Percentiles rank a stretch among this genome's conserved stretches.
Conservation (phyloP, 129 eudicot genomes). For the Saposhnikovia divaricata region DNA sequence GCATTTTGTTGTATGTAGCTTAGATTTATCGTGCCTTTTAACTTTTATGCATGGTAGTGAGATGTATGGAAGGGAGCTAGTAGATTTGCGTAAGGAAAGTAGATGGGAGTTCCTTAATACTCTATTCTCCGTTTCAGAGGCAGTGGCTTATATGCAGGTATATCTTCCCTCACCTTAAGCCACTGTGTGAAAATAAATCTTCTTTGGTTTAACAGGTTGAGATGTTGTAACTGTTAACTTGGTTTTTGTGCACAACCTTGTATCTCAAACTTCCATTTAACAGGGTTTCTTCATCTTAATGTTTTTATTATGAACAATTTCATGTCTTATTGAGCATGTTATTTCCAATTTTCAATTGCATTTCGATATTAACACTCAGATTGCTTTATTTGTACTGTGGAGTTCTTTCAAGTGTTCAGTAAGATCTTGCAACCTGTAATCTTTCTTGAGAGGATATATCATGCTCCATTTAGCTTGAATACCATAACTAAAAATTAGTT, state of each 20-base stretch:
- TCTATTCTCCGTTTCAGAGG: slow-evolving; percentile 90
- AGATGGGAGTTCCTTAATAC: slow-evolving; percentile 98
- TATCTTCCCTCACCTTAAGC: slow-evolving; percentile 13
- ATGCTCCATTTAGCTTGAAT: neutral
- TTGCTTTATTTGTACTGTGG: neutral
- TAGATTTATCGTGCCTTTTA: slow-evolving; percentile 13
- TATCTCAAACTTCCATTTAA: neutral
- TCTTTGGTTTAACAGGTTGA: slow-evolving; percentile 11
- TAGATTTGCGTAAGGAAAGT: slow-evolving; percentile 84
- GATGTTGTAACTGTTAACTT: neutral
- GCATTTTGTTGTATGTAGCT: slow-evolving; percentile 3
- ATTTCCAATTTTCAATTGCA: slow-evolving; percentile 11
- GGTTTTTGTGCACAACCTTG: neutral
- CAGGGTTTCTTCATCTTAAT: neutral
- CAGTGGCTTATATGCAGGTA: slow-evolving; percentile 98
- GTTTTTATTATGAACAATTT: neutral
- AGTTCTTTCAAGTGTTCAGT: neutral
- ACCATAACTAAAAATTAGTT: neutral
- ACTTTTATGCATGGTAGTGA: slow-evolving; percentile 70
- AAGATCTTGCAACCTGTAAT: neutral
- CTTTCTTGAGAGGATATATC: neutral
- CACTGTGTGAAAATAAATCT: slow-evolving; percentile 6
- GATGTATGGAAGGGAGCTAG: slow-evolving; percentile 94
- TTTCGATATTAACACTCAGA: neutral
- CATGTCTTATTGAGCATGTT: neutral